A percentile compares a stretch with the other conserved stretches of the same genome.
These are phyloP conservation scores for Lophiostoma macrostomum DNA, from an alignment of 495 filamentous ascomycete genomes.

Conservation along the genomic window DNA sequence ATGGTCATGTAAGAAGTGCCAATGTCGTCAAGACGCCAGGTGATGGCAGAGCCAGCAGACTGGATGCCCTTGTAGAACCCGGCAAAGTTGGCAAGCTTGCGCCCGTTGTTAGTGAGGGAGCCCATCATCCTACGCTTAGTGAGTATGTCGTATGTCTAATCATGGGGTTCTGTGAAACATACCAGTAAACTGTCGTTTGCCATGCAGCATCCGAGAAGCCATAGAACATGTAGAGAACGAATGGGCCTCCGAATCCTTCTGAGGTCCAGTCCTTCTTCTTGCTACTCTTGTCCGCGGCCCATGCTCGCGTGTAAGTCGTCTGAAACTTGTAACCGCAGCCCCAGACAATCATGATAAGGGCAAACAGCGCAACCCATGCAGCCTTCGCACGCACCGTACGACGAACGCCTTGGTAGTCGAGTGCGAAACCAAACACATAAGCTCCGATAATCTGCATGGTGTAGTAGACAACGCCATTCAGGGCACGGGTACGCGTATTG, in stretches of 20 bases:
- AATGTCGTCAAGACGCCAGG: conserved; percentile 68
- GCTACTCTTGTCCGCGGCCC: conserved; percentile 37
- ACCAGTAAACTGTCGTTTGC: conserved; percentile 88
- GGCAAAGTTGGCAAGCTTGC: conserved; percentile 87
- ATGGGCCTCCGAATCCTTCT: conserved; percentile 68
- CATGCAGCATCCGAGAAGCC: conserved; percentile 86
- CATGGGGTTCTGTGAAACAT: conserved; percentile 35
- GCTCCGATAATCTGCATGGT: conserved; percentile 83
- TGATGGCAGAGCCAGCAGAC: conserved; percentile 85
- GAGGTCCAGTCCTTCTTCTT: conserved; percentile 62
- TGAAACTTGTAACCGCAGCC: conserved; percentile 84
- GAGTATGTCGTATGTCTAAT: neutral
- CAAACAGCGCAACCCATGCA: conserved; percentile 62
- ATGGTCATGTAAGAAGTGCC: conserved; percentile 58
- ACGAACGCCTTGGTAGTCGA: conserved; percentile 63
- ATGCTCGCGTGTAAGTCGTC: conserved; percentile 55
- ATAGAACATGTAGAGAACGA: conserved; percentile 93
- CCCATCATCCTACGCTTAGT: conserved; percentile 75
- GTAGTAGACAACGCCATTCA: conserved; percentile 88
- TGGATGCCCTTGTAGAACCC: conserved; percentile 98
- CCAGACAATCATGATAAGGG: conserved; percentile 80
- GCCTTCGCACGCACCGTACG: conserved; percentile 73
- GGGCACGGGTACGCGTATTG: conserved; percentile 73
- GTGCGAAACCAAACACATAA: conserved; percentile 67
- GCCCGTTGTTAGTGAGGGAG: conserved; percentile 82